phyloP scores from a whole-genome alignment of 2,329 filamentous ascomycete genomes.

The Fonsecaea pedrosoi region DNA sequence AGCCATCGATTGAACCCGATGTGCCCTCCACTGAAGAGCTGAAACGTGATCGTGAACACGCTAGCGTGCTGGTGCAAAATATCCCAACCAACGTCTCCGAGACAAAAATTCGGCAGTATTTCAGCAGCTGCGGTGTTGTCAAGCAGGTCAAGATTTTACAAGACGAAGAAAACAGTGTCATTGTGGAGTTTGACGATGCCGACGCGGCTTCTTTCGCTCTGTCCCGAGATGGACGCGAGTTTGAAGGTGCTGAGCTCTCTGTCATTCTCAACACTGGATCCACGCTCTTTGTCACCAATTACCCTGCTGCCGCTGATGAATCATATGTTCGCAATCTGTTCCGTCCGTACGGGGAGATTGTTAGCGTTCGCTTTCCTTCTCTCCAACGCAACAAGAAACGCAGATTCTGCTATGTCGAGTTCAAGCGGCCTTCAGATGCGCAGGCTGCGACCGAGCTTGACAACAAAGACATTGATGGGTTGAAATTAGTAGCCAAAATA shows the following conservation, averaged over 20 bases:
- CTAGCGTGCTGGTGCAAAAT: slow-evolving; percentile 80
- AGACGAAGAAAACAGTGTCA: slow-evolving; percentile 70
- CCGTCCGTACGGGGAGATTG: slow-evolving; percentile 75
- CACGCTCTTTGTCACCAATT: slow-evolving; percentile 91
- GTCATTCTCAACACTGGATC: slow-evolving; percentile 77
- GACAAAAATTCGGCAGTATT: slow-evolving; percentile 82
- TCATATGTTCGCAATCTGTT: slow-evolving; percentile 63
- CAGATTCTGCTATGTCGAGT: slow-evolving; percentile 96
- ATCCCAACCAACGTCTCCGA: slow-evolving; percentile 73
- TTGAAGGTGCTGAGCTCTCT: slow-evolving; percentile 74
- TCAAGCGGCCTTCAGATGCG: slow-evolving; percentile 71
- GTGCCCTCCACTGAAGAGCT: slow-evolving; percentile 49
- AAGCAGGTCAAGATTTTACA: slow-evolving; percentile 74
- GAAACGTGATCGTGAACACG: slow-evolving; percentile 89
- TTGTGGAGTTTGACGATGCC: slow-evolving; percentile 82
- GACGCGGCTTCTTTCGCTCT: slow-evolving; percentile 84
- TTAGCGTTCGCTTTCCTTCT: slow-evolving; percentile 87
- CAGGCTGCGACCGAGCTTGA: slow-evolving; percentile 75
- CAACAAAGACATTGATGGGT: slow-evolving; percentile 68
- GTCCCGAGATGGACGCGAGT: slow-evolving; percentile 79
- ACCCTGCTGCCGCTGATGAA: slow-evolving; percentile 65
- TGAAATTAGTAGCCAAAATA: slow-evolving; percentile 76
- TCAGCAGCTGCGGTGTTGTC: slow-evolving; percentile 86
- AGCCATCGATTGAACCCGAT: slow-evolving; percentile 45
- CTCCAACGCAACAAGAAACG: slow-evolving; percentile 87